These are phyloP conservation scores for Ichthyophonus hoferi DNA, from an alignment of 208 protist genomes.

Conservation along the genomic window DNA sequence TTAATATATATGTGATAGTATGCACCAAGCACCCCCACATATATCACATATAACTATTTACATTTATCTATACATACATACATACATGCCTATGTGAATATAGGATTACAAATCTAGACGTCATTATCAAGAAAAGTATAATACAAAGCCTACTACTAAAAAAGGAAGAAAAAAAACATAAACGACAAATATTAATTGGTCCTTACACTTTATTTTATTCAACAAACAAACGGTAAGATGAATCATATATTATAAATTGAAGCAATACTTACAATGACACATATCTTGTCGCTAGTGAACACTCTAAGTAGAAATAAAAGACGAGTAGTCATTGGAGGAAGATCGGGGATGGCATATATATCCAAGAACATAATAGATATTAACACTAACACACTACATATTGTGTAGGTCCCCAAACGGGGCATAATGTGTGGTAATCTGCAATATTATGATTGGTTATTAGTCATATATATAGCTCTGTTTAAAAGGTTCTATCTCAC, in stretches of 20 bases:
- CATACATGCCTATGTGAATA: not conserved
- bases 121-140: not conserved
- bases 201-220: not conserved
- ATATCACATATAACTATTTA: not conserved
- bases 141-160: not conserved
- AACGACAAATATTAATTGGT: not conserved
- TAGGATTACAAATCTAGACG: not conserved
- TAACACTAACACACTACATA: not conserved
- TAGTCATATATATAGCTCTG: too few species aligned
- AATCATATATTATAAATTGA: not conserved
- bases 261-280: not conserved
- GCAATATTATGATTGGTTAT: too few species aligned
- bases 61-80: not conserved
- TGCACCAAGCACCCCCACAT: not conserved
- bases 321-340: not conserved
- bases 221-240: too few species aligned
- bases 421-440: too few species aligned
- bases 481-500: too few species aligned
- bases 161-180: not conserved
- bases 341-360: not conserved
- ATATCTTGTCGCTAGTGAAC: not conserved
- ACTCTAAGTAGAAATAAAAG: not conserved
- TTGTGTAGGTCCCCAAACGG: not conserved
- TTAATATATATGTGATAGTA: not conserved
- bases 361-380: not conserved